Evolutionary conservation across 2,329 filamentous ascomycete species (phyloP), one percentile per base, ranked within the genome.

Genomic region (Neophaeococcomyces aloes): DNA sequence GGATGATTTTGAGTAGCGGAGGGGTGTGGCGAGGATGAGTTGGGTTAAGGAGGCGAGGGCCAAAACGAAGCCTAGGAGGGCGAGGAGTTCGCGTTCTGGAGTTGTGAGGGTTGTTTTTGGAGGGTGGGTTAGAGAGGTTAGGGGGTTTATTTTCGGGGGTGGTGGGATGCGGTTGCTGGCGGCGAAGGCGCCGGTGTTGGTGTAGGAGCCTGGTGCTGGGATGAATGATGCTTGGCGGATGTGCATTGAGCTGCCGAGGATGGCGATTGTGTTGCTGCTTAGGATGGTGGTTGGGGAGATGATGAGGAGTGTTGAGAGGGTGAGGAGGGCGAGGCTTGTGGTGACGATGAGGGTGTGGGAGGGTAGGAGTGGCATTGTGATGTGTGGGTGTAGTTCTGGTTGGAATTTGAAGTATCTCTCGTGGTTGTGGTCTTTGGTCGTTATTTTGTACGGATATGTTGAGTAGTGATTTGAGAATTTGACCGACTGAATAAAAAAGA

Each of bases 161-260:
- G n/a, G n/a, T n/a, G n/a, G 23, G 23, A 27, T 27, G 23, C n/a
- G n/a, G 10, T 27, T 27, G 7, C 27, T n/a, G 18, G 25, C 23
- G 11, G 31, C 35, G 11, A 35, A 14, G 15, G 30, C 7, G 3
- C 34, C 17, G 23, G 34, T 17, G 17, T 38, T 10, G 11, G n/a
- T 3, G 29, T 21, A 21, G 21, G 31, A 14, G 21, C n/a, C 14
- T 13, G 47, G 42, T 15, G 46, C 35, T 14, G 44, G 40, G 3
- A 50, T 50, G 44, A 48, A 55, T 3, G 23, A 19, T 14, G 53
- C 51, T 6, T 49, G 43, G 7, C 46, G 50, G 18, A 53, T 36
- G 42, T 37, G 45, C 51, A 55, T 53, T 34, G 47, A 44, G 33
- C 52, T 48, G 41, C 53, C 53, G 13, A 55, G 45, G 7, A 54